Base-by-base conservation (phyloP, 176 grass and related monocot genomes). In the Zea luxurians region DNA sequence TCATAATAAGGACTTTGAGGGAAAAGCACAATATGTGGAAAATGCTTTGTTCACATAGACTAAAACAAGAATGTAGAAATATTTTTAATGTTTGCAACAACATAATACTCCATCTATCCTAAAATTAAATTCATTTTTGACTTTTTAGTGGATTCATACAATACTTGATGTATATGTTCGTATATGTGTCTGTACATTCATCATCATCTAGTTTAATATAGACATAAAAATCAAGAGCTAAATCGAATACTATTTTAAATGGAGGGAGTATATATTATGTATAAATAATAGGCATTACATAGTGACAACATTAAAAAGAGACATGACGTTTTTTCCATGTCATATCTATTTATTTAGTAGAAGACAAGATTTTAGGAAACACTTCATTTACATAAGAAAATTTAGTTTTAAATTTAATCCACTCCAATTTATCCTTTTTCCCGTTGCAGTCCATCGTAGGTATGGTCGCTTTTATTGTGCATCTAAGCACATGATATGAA, bases 231-330 rank as follows among this genome's bases (percentile, higher is more conserved):
- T 27, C 27, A 27, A 27, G 27, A 27, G 27, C 27, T 27, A 27
- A 27, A 27, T 1, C 27, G 27, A 27, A 27, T 27, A 27, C 27
- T 27, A 27, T 27, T 27, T 27, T 27, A 27, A 1, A 27, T 27
- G 27, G 27, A 27, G 27, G 27, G 27, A 27, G 27, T 27, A n/a
- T n/a, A 55, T n/a, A 68, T 3, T 40, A 17, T 37, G 44, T 34
- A 18, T 44, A 38, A 1, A 57, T 20, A 13, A 46, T 80, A 48
- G 35, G 7, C n/a, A 7, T 16, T 34, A 53, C 43, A 53, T 45
- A 37, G 20, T 11, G 8, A 64, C 16, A 82, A 64, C 58, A 48
- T 65, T 82, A 48, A 71, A 77, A 52, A 71, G 71, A 21, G 41
- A 13, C 46, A 16, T 38, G n/a, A 0, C 4, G 18, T 16, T 76